Evolutionary conservation across 2,329 filamentous ascomycete species (phyloP), one percentile per base, ranked within the genome.

Genomic region (Paraconiothyrium sp.): DNA sequence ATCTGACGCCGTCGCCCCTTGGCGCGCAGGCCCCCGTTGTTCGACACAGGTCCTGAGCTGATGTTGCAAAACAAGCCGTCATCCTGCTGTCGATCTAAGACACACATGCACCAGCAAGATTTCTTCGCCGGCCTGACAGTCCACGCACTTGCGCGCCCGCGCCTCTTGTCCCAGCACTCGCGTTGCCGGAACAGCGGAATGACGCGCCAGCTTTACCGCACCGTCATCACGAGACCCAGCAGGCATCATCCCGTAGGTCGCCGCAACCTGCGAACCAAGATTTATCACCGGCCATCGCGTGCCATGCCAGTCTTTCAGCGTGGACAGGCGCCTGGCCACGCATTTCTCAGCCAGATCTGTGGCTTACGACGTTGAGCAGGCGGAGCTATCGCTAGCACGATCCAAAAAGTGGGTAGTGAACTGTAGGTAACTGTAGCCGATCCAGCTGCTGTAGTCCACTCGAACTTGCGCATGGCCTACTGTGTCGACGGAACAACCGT

Each of bases 321-420:
- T 30, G 4, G 20, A 20, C 20, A 20, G 1, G 27, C 27, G 27
- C 50, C 47, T 27, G 35, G 48, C 47, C 46, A 47, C 30, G 27
- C 32, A 48, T 44, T n/a, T 44, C 32, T 27, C 57, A 37, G 34
- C 59, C 39, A 58, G 59, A 70, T 67, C 62, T 60, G 67, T 71
- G 71, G 70, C 71, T 71, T 70, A 63, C 64, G 72, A 72, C 72
- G 70, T 72, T 63, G 68, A 72, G 70, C 70, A 67, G 60, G 64
- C 62, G 56, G 61, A 61, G 61, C 66, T 63, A 30, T 34, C 57
- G 57, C 54, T 66, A 52, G 56, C 50, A 27, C 54, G 8, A 37
- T 51, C 16, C 24, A 58, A 58, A 62, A 51, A 20, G 20, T 20
- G 20, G 20, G 20, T 20, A 20, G 20, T 20, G 20, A 20, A 20